Base-by-base conservation (phyloP, 176 grass and related monocot genomes). In the Coix lacrymajobi region DNA sequence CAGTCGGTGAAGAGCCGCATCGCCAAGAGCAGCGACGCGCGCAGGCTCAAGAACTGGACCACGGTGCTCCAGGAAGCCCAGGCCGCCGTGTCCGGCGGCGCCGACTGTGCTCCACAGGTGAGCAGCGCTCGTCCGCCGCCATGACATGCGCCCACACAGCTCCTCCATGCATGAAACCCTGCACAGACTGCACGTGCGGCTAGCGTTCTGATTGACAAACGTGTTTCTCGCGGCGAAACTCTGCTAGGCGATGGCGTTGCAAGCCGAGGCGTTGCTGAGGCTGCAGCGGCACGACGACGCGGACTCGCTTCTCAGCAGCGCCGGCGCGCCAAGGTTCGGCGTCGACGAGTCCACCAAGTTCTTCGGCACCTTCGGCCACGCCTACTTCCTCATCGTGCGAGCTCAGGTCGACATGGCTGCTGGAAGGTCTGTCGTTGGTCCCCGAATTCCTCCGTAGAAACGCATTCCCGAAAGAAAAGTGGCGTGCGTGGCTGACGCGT, bases 31-130 rank as follows among this genome's bases (percentile, higher is more conserved):
- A 81, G 36, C 36, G 87, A 96, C 20, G 91, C 97, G 24, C 87
- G 93, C 4, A 90, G 76, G 87, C 73, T 94, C 43, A 93, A 87
- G 89, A 86, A 98, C 73, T 98, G 93, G 90, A 54, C 82, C 76
- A 78, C 88, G 56, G 91, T 96, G 76, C 79, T 95, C 41, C 90
- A 93, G 83, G 87, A 96, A 77, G 87, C 96, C 2, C 83, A 90
- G 81, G 84, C 93, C 75, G 91, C 93, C 64, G 82, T 92, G 46
- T 68, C 87, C 61, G 93, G 93, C 43, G 93, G 93, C 48, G 91
- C 93, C 1, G 89, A 96, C 86, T 90, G 80, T 45, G 81, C 91
- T n/a, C 97, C 97, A 4, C 93, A 92, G 93, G 93, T 99, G n/a
- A n/a, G n/a, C 51, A 79, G 74, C 60, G 15, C 71, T 31, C 46